phyloP scores from a whole-genome alignment of 1,284 basidiomycete genomes.

The Trametes hirsuta region DNA sequence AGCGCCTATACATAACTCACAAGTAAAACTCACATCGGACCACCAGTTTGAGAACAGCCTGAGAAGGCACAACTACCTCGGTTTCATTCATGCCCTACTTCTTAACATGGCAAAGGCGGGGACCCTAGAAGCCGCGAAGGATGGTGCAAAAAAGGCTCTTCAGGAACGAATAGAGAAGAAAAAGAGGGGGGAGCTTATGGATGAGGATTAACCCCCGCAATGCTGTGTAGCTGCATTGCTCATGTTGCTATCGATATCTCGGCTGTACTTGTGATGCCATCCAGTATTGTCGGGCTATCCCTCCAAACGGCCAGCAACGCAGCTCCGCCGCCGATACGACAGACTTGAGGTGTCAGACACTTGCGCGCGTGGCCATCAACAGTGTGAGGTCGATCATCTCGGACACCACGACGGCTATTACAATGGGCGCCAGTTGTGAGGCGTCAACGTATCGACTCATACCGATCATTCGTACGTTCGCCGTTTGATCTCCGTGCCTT shows the following conservation, averaged over 20 bases:
- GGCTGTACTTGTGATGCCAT: not conserved
- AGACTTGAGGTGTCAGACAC: no score
- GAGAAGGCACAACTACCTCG: slow-evolving; percentile 82
- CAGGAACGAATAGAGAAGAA: slow-evolving; percentile 53
- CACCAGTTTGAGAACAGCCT: slow-evolving; percentile 82
- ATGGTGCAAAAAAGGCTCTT: slow-evolving; percentile 52
- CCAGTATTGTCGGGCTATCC: no score
- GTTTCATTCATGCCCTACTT: slow-evolving; percentile 73
- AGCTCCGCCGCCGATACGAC: no score
- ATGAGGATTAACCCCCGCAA: slow-evolving; percentile 46
- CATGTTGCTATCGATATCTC: slow-evolving; percentile 1
- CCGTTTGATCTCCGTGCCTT: no score
- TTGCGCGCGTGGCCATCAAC: no score
- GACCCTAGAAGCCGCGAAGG: slow-evolving; percentile 51
- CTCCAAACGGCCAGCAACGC: no score
- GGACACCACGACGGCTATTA: no score
- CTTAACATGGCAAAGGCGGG: slow-evolving; percentile 70
- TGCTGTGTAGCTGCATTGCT: slow-evolving; percentile 4
- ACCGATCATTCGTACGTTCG: no score
- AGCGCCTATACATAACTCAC: no score
- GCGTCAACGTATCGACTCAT: no score
- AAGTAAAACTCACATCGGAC: not conserved
- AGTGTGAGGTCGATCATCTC: no score
- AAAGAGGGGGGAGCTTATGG: slow-evolving; percentile 54
- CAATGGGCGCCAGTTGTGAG: no score